Evolutionary conservation across 768 basidiomycete genomes (phyloP), one percentile per base, ranked within the genome.

Genomic region (Trametes gibbosa): DNA sequence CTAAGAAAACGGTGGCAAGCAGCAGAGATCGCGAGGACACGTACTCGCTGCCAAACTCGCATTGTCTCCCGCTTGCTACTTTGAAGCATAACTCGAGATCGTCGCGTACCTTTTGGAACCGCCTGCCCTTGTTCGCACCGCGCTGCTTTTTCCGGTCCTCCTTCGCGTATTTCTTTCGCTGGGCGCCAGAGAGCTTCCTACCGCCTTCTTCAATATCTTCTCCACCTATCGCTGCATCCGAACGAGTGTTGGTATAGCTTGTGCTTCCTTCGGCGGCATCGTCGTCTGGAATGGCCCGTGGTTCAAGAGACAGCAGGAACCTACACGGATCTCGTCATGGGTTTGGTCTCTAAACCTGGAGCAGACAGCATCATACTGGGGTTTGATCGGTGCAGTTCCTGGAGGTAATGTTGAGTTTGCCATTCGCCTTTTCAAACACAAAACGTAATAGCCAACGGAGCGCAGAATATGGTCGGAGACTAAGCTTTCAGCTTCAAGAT

Each of bases 11-110:
- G 8, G 10, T 37, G 12, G 17, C 27, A 5, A 1, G 52, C 8
- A 13, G 7, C 5, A 23, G 19, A 43, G 5, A 17, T 39, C 13
- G 37, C 21, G 12, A 23, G 35, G 40, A 24, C 1, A 80, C 84
- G 64, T 63, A 88, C 85, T 84, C 78, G 52, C 77, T 73, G 19
- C 89, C 90, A 64, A 84, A 84, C 62, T 89, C 86, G 68, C 95
- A 97, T 8, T 76, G 65, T 34, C 77, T 75, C 0, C 87, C 90
- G 51, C 78, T 83, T 2, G 92, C 94, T 51, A 93, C 74, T 51
- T 79, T 82, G 82, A 86, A 89, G 73, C 95, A 98, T 25, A 98
- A 75, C 34, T 92, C 86, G 2, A 92, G 73, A 43, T 90, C 89
- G 67, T 95, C 95, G 53, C 83, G 79, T 17, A 90, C 78, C 68